Percentiles rank a stretch among this genome's conserved stretches.
Evolutionary conservation across 495 filamentous ascomycete species (phyloP).

Genomic region (Talaromyces adpressus): DNA sequence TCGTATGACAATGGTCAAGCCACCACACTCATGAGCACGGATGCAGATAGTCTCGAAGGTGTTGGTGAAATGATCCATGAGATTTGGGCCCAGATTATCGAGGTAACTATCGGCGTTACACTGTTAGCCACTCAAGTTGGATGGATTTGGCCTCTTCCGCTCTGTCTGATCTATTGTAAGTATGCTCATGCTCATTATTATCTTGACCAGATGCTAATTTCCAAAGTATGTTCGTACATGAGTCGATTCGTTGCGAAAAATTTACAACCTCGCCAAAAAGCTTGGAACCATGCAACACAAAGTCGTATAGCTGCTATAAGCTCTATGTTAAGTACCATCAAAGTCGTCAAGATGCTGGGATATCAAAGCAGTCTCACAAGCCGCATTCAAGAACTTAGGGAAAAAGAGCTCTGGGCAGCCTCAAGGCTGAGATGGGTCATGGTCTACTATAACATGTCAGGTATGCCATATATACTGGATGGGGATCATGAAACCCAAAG

Average conservation of each 20-base stretch:
- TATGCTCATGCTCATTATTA: background rate
- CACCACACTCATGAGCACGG: conserved; percentile 48
- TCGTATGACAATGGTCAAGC: conserved; percentile 31
- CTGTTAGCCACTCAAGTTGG: conserved; percentile 44
- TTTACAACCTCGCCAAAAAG: conserved; percentile 18
- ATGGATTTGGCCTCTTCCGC: conserved; percentile 36
- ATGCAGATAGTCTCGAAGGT: conserved; percentile 35
- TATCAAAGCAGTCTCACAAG: conserved; percentile 23
- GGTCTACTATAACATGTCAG: conserved; percentile 34
- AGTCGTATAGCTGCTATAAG: conserved; percentile 40
- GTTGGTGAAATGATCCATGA: conserved; percentile 34
- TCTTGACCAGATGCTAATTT: conserved; percentile 8
- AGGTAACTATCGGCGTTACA: conserved; percentile 43
- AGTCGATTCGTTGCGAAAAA: conserved; percentile 21
- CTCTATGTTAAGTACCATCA: conserved; percentile 41
- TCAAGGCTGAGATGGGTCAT: conserved; percentile 36
- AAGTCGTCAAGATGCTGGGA: conserved; percentile 51
- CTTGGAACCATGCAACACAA: conserved; percentile 47
- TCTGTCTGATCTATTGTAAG: conserved; percentile 37
- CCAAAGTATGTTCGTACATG: conserved; percentile 12
- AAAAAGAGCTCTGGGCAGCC: conserved; percentile 34
- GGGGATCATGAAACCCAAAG: background rate
- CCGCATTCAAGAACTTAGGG: conserved; percentile 32
- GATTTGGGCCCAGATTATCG: conserved; percentile 44
- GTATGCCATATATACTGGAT: conserved; percentile 14